Conservation (phyloP, 1,284 basidiomycete species). For the Trichosporon asahii region DNA sequence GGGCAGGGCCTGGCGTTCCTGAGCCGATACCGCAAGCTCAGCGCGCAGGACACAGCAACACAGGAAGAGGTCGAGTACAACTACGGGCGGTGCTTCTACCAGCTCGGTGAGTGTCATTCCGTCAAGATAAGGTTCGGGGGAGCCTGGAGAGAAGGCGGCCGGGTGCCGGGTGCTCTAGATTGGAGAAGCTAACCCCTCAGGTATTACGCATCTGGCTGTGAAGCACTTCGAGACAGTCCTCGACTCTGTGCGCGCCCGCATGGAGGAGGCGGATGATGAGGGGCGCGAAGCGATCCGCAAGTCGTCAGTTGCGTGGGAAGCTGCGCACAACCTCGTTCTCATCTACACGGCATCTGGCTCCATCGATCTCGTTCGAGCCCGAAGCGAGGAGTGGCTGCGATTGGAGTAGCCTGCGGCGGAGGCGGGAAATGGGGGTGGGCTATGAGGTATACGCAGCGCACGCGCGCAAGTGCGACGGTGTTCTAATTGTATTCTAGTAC, state of each 20-base stretch:
- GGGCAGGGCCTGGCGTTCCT: conserved; percentile 75
- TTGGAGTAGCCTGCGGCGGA: conserved; percentile 17
- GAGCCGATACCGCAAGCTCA: conserved; percentile 65
- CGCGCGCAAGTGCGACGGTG: background rate
- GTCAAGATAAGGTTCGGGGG: background rate
- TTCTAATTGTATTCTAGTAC: background rate
- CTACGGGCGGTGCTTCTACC: conserved; percentile 84
- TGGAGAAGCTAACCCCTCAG: conserved; percentile 52
- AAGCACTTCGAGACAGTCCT: conserved; percentile 78
- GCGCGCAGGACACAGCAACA: conserved; percentile 51
- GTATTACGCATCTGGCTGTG: conserved; percentile 72
- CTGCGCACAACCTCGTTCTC: conserved; percentile 82
- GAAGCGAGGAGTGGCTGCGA: conserved; percentile 43
- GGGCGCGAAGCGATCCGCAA: conserved; percentile 44
- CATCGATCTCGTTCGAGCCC: conserved; percentile 57
- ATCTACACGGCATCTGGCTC: conserved; percentile 76
- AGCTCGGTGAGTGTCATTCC: conserved; percentile 62
- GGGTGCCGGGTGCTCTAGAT: no score
- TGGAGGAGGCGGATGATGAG: conserved; percentile 27
- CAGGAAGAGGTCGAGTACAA: conserved; percentile 86
- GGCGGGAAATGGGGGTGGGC: background rate
- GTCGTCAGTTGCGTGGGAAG: conserved; percentile 60
- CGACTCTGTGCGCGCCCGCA: conserved; percentile 57
- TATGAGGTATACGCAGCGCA: background rate
- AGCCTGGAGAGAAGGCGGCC: background rate